Evolutionary conservation across 345 rosid genomes (phyloP).

Genomic region (Lepidium aucheri): DNA sequence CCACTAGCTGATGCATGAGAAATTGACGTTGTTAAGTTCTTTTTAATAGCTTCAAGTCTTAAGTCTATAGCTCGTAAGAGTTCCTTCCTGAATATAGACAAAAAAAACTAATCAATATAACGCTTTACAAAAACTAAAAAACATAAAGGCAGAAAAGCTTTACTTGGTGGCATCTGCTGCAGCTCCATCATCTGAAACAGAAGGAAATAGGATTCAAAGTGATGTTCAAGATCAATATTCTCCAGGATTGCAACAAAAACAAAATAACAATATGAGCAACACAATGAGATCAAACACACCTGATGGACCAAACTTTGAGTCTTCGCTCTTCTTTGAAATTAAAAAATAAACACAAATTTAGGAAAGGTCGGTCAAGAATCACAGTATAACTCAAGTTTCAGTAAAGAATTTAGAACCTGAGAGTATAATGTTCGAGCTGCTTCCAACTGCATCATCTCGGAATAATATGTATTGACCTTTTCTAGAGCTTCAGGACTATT

Average conservation of each 20-base stretch:
- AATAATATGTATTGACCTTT: conserved; percentile 60
- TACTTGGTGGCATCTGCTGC: conserved; percentile 44
- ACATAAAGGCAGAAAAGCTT: conserved; percentile 26
- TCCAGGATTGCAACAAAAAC: not conserved
- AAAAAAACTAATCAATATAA: not conserved
- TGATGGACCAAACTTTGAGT: conserved; percentile 35
- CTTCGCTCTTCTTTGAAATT: conserved; percentile 44
- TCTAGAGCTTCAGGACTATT: conserved; percentile 79
- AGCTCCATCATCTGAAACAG: conserved; percentile 6
- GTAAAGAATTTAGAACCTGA: conserved; percentile 29
- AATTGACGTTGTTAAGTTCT: conserved; percentile 59
- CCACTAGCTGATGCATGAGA: conserved; percentile 74
- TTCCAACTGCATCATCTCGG: conserved; percentile 91
- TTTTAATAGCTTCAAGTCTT: conserved; percentile 62
- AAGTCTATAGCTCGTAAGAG: conserved; percentile 91
- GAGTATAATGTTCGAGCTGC: conserved; percentile 70
- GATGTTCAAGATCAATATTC: not conserved
- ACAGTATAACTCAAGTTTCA: not conserved
- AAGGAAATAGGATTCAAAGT: not conserved
- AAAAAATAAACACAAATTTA: not conserved
- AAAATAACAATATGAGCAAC: not conserved
- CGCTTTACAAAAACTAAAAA: not conserved
- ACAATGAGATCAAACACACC: conserved; percentile 32
- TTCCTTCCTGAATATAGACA: conserved; percentile 55
- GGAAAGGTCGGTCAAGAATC: not conserved